A percentile compares a stretch with the other conserved stretches of the same genome.
These are phyloP conservation scores for Akanthomyces uredinophilus DNA, from an alignment of 2,329 filamentous ascomycete genomes.

Conservation along the genomic window DNA sequence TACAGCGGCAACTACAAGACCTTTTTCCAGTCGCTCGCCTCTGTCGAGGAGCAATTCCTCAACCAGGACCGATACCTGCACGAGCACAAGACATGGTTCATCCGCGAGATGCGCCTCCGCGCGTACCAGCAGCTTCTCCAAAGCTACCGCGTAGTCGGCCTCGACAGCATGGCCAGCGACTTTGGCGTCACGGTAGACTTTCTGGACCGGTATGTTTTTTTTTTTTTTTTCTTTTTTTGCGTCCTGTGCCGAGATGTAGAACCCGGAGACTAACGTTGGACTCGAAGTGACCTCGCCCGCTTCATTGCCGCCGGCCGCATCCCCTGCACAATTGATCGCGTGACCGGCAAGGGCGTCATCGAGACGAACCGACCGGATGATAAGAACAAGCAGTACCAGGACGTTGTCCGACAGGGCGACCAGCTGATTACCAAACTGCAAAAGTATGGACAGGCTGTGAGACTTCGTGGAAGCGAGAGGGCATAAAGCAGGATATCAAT, in stretches of 20 bases:
- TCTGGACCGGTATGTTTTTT: constrained; percentile 74
- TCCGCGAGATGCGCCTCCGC: constrained; percentile 94
- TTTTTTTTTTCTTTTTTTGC: too few relatives aligned
- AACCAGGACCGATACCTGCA: constrained; percentile 91
- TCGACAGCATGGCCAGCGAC: constrained; percentile 93
- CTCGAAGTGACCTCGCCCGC: constrained; percentile 81
- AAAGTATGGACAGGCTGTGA: constrained; percentile 96
- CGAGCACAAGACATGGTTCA: constrained; percentile 96
- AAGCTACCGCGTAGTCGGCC: constrained; percentile 93
- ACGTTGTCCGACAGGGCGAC: constrained; percentile 95
- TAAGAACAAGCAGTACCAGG: constrained; percentile 99
- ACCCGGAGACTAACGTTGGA: background rate
- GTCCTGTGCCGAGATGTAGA: background rate
- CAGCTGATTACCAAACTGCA: constrained; percentile 98
- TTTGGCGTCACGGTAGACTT: constrained; percentile 97
- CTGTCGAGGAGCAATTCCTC: constrained; percentile 90
- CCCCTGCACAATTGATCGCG: constrained; percentile 94
- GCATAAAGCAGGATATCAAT: constrained; percentile 47
- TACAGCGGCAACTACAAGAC: constrained; percentile 92
- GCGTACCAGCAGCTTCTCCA: constrained; percentile 96
- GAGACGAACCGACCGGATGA: constrained; percentile 97
- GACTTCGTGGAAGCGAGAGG: constrained; percentile 89
- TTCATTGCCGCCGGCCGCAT: constrained; percentile 95
- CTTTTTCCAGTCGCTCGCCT: constrained; percentile 85
- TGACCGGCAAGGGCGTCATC: constrained; percentile 92